Conservation (phyloP, 106 monocot genomes). For the Allium fistulosum region DNA sequence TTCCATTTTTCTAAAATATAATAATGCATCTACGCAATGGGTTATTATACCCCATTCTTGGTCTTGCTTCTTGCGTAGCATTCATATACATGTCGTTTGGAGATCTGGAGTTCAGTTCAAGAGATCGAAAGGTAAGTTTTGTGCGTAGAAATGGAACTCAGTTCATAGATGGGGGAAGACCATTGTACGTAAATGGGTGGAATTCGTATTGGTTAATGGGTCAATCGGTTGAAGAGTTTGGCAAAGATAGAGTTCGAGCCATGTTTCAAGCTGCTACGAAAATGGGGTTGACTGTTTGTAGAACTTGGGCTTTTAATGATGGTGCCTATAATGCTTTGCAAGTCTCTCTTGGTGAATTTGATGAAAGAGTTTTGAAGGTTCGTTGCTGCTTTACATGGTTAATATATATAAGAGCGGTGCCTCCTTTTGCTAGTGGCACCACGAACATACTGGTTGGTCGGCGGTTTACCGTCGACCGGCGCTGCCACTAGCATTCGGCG, state of each 20-base stretch:
- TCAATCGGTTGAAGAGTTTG: conserved; percentile 62
- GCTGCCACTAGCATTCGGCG: no score
- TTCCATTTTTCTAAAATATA: neutral
- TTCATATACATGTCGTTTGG: conserved; percentile 56
- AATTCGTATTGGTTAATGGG: conserved; percentile 97
- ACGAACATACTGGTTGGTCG: no score
- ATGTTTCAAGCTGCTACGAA: conserved; percentile 43
- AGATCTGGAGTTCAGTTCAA: conserved; percentile 16
- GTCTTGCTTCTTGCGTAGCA: conserved; percentile 35
- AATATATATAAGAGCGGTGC: no score
- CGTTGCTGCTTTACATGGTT: neutral
- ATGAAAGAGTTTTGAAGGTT: conserved; percentile 87
- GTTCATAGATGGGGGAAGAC: conserved; percentile 50
- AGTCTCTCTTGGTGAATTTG: conserved; percentile 76
- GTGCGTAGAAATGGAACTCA: conserved; percentile 62
- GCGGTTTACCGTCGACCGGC: no score
- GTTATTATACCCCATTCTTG: conserved; percentile 35
- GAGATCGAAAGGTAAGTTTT: conserved; percentile 38
- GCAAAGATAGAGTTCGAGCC: conserved; percentile 43
- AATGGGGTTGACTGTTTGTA: conserved; percentile 92
- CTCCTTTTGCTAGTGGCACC: no score
- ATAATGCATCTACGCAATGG: conserved; percentile 24
- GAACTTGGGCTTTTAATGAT: conserved; percentile 98
- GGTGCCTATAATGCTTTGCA: conserved; percentile 86
- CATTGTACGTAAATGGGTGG: conserved; percentile 95